Evolutionary conservation across 495 filamentous ascomycete genomes (phyloP), one percentile per base, ranked within the genome.

Genomic region (Penicillium cinerascens): DNA sequence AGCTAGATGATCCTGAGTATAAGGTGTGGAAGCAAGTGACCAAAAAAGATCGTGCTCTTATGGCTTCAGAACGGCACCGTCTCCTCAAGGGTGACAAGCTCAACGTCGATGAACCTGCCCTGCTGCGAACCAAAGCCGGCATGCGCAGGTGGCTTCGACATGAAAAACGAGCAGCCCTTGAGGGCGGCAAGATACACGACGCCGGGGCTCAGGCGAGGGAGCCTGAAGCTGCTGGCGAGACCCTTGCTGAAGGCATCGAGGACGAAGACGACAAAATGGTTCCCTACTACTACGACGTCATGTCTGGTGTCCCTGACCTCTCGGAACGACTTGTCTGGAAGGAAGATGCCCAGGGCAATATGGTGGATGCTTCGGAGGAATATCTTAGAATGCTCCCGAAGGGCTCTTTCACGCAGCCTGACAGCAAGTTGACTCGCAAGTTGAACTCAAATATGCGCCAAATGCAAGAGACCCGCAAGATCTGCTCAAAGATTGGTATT

Each of bases 21-120:
- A 95, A 95, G 64, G 88, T 91, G 37, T 99, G 93, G 93, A 99
- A 97, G 74, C 92, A 95, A 66, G 89, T 96, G 35, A 99, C 93
- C 2, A 97, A 97, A 70, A 96, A 95, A 66, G 91, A 95, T 54
- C 84, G 93, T 41, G 93, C 93, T n/a, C 73, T 87, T 13, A 83
- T 92, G 36, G 91, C 93, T 9, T 82, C 86, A 41, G 78, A 81
- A 54, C 57, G 93, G 21, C 86, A 92, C 68, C 86, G 88, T 42
- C 78, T 97, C 18, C 92, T 99, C 63, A 82, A 84, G 51, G 86
- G 84, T 33, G 85, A 92, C 58, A 90, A 82, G 66, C 75, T 99
- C 17, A 95, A 96, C 59, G 61, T 80, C 5, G 93, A 99, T 4
- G 89, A 92, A 56, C 91, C 90, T 13, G 93, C 93, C 35, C 70